Base-by-base conservation (phyloP, 306 rosid genomes). In the Cicer yamashitae region DNA sequence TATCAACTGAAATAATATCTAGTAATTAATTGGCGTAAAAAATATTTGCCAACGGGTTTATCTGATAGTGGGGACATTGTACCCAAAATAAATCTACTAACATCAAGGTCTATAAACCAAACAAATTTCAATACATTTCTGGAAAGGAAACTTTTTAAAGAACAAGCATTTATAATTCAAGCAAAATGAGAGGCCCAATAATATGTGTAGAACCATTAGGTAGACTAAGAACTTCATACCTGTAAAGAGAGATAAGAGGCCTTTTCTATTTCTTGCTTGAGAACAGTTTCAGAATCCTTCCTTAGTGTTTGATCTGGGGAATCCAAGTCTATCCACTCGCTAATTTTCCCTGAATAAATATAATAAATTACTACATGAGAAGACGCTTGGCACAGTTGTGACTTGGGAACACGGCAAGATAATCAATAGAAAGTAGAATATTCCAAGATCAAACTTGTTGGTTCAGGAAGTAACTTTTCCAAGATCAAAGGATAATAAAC, bases 271-370 rank as follows among this genome's bases (percentile, higher is more conserved):
- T 68, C 73, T 25, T 68, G 13, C 13, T 68, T 48, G 53, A 68
- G 54, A 47, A 37, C 43, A 7, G 10, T 68, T 68, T 68, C 73
- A 34, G 73, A 47, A 48, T 68, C 73, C 59, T 12, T 13, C 73
- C 45, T 48, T 20, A 47, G 59, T 13, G 12, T 58, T 58, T 22
- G n/a, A 58, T 58, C 39, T 10, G 38, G 8, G 6, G 64, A 58
- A 25, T 58, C 64, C 64, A 58, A 58, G 64, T 58, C 64, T 58
- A 58, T 58, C 64, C 64, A 58, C 38, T 30, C 38, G 73, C 73
- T 68, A 47, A 25, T 30, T 68, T 68, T 68, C 39, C 73, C 73
- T 47, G 59, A 47, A 68, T 48, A 25, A 48, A 12, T 46, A 39
- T 7, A 68, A 68, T 38, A 64, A 17, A 65, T 43, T 7, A 30